These are phyloP conservation scores for Wickerhamiella infanticola DNA, from an alignment of 1,139 yeast genomes.

Conservation along the genomic window DNA sequence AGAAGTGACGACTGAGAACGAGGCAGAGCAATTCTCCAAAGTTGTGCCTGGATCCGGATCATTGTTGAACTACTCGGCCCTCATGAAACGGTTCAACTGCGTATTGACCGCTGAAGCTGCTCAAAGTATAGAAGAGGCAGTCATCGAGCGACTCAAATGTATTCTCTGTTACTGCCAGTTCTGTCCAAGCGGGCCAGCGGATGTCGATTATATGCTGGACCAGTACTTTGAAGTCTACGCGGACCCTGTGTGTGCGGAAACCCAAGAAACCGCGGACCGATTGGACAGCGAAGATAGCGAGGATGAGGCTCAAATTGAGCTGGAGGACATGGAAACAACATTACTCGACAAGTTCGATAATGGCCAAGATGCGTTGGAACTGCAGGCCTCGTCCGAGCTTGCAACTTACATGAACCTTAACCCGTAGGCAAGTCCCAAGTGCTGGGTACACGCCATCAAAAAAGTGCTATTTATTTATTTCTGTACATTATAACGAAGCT, in stretches of 20 bases:
- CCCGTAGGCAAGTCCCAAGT: background rate
- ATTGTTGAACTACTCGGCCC: background rate
- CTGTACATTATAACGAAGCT: too few relatives aligned
- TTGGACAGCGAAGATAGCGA: background rate
- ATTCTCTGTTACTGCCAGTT: background rate
- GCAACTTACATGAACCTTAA: background rate
- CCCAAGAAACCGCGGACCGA: too few relatives aligned
- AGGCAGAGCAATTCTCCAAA: background rate
- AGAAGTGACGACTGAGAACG: background rate
- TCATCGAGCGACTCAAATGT: background rate
- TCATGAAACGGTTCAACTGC: background rate
- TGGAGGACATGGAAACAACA: background rate
- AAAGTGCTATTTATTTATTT: slow-evolving; percentile 5
- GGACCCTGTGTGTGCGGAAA: too few relatives aligned
- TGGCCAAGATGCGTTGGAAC: background rate
- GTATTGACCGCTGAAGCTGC: background rate
- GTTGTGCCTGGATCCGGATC: background rate
- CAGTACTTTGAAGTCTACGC: background rate
- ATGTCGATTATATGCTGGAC: background rate
- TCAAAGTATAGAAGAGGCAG: background rate
- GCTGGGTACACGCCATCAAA: slow-evolving; percentile 3
- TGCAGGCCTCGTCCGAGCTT: background rate
- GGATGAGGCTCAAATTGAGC: background rate
- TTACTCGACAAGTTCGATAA: slow-evolving; percentile 2
- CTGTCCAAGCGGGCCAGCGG: background rate